Evolutionary conservation across 1,284 basidiomycete genomes (phyloP).

Genomic region (Moniliophthora roreri): DNA sequence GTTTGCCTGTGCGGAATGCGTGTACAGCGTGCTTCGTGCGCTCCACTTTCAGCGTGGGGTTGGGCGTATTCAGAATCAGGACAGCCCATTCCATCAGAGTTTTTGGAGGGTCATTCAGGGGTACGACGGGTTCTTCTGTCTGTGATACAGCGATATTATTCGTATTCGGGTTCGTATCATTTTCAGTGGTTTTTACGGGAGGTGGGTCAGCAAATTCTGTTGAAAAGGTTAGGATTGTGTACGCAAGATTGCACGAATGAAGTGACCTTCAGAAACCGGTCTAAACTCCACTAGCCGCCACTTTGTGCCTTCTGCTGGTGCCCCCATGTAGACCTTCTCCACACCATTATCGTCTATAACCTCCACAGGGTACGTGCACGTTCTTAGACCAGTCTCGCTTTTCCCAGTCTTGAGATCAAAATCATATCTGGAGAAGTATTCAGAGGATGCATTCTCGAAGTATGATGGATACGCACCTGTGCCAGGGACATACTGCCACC

Average conservation of each 20-base stretch:
- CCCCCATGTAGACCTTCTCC: conserved; percentile 65
- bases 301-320: conserved; percentile 51
- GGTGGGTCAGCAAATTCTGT: conserved; percentile 75
- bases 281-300: conserved; percentile 79
- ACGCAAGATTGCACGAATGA: conserved; percentile 11
- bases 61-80: conserved; percentile 69
- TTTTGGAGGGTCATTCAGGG: conserved; percentile 45
- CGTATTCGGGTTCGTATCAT: conserved; percentile 4
- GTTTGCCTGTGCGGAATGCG: conserved; percentile 68
- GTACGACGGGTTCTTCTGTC: conserved; percentile 45
- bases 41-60: conserved; percentile 71
- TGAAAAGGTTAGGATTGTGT: background rate
- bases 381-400: conserved; percentile 74
- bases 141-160: conserved; percentile 3
- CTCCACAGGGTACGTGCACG: conserved; percentile 76
- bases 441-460: background rate
- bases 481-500: conserved; percentile 82
- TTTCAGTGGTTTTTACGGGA: conserved; percentile 27
- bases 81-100: conserved; percentile 78
- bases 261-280: conserved; percentile 82
- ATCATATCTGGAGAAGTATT: conserved; percentile 54
- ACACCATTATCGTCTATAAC: conserved; percentile 44
- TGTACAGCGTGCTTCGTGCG: conserved; percentile 70
- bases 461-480: conserved; percentile 49
- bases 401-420: conserved; percentile 71